A percentile compares a stretch with the other conserved stretches of the same genome.
These are phyloP conservation scores for Penicillium oxalicum DNA, from an alignment of 2,329 filamentous ascomycete species.

Conservation along the genomic window DNA sequence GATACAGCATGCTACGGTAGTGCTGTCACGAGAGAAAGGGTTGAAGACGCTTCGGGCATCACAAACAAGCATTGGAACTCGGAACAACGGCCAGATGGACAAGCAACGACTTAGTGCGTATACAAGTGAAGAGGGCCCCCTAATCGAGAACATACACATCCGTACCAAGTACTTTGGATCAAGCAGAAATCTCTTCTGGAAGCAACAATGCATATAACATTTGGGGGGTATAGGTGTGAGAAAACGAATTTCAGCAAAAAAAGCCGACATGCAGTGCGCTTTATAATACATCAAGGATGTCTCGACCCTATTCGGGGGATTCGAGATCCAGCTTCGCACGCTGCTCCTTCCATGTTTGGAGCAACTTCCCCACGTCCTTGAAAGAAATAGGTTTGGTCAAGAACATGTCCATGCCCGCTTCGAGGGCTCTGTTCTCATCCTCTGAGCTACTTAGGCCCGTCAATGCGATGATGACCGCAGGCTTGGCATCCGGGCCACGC, in stretches of 20 bases:
- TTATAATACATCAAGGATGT: not conserved
- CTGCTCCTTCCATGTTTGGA: slow-evolving; percentile 24
- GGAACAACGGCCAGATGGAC: no score
- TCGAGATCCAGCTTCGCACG: not conserved
- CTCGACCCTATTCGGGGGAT: not conserved
- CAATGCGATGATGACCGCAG: slow-evolving; percentile 38
- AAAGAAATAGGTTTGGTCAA: slow-evolving; percentile 43
- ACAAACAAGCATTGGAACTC: no score
- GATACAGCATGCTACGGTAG: no score
- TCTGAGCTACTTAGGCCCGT: slow-evolving; percentile 38
- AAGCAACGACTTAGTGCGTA: no score
- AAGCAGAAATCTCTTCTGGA: not conserved
- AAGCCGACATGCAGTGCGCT: not conserved
- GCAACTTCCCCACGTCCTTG: slow-evolving; percentile 34
- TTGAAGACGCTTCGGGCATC: no score
- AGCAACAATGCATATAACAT: not conserved
- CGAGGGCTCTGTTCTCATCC: slow-evolving; percentile 37
- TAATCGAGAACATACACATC: no score
- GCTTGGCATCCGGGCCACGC: slow-evolving; percentile 15
- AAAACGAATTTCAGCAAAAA: not conserved
- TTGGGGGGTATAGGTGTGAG: no score
- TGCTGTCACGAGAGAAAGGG: no score
- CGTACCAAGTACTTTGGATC: no score
- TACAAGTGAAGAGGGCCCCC: no score
- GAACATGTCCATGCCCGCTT: slow-evolving; percentile 40